These are phyloP conservation scores for Raddia distichophylla DNA, from an alignment of 176 grass and related monocot genomes.

Conservation along the genomic window DNA sequence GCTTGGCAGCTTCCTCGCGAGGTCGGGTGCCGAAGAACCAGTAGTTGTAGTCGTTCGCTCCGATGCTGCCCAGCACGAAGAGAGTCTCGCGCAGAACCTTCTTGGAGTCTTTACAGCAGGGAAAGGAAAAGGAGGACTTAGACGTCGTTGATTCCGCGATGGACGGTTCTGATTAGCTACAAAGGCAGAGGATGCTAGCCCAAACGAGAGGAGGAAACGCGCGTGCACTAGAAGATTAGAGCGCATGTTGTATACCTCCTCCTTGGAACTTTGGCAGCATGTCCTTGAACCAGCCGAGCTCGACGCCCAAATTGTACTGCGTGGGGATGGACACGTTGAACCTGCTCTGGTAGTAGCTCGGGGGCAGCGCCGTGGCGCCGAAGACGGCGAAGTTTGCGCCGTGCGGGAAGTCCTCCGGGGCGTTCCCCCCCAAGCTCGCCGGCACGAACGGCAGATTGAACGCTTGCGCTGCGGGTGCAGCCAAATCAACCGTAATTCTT, in stretches of 20 bases:
- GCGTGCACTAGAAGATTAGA: no score
- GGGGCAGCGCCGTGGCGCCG: background rate
- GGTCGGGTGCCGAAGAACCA: background rate
- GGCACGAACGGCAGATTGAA: background rate
- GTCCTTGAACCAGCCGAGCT: background rate
- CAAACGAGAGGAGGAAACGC: no score
- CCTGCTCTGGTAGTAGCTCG: background rate
- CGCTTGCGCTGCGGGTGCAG: background rate
- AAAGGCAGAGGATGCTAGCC: no score
- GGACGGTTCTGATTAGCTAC: no score
- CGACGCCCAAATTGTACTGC: background rate
- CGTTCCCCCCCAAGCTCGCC: background rate
- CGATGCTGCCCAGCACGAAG: background rate
- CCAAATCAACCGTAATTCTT: no score
- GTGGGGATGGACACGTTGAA: background rate
- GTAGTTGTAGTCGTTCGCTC: background rate
- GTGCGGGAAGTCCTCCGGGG: background rate
- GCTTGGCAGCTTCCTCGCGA: background rate
- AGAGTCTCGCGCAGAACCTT: background rate
- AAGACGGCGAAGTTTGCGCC: background rate
- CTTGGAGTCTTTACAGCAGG: background rate
- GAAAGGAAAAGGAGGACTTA: no score
- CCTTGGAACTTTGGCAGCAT: background rate
- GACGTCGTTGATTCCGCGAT: no score
- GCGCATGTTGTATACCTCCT: background rate